Conservation (phyloP, 805 yeast species). For the Komagataella populi region DNA sequence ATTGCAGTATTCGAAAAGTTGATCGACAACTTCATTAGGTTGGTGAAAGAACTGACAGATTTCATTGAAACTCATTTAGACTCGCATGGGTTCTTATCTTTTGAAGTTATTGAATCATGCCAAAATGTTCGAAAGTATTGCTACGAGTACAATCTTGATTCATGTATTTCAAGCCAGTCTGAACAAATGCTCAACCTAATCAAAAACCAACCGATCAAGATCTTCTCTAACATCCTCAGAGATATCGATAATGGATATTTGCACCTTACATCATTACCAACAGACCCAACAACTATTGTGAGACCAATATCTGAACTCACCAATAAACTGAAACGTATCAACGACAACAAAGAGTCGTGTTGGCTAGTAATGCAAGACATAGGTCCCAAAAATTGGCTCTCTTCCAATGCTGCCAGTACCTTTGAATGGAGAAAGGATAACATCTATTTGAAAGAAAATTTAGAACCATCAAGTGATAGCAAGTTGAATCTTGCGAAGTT, state of each 20-base stretch:
- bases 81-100: conserved; percentile 36
- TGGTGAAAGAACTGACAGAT: conserved; percentile 23
- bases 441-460: not conserved
- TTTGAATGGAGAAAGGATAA: not conserved
- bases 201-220: not conserved
- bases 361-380: not conserved
- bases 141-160: conserved; percentile 6
- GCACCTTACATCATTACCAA: not conserved
- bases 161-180: not conserved
- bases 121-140: conserved; percentile 6
- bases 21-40: conserved; percentile 20
- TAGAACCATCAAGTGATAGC: not conserved
- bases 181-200: not conserved
- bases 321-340: not conserved
- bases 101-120: conserved; percentile 29
- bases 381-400: not conserved
- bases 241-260: not conserved
- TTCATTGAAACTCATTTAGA: conserved; percentile 26
- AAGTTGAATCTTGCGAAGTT: not conserved
- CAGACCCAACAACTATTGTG: not conserved
- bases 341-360: not conserved
- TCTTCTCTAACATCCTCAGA: conserved; percentile 1
- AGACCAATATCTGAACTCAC: not conserved
- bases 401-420: not conserved
- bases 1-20: conserved; percentile 18